A percentile compares a stretch with the other conserved stretches of the same genome.
phyloP scores from a whole-genome alignment of 2,329 filamentous ascomycete species.

The Aspergillus cejpii region DNA sequence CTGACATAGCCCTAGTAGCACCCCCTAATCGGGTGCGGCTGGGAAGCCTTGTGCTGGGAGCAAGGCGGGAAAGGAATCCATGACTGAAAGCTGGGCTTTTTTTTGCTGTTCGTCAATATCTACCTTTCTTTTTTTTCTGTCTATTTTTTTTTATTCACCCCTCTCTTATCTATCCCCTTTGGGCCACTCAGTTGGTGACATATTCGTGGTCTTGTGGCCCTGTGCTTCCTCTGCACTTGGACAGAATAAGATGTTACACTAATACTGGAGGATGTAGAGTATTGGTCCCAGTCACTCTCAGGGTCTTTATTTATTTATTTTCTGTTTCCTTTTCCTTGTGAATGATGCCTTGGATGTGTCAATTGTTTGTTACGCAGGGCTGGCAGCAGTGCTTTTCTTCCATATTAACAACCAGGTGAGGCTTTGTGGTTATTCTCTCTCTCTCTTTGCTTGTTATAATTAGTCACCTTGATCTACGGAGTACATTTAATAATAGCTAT shows the following conservation, averaged over 20 bases:
- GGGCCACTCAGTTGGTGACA: no score
- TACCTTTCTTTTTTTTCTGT: no score
- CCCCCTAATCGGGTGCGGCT: background rate
- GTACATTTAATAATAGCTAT: no score
- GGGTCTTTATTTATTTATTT: no score
- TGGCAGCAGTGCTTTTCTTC: background rate
- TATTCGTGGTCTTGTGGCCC: background rate
- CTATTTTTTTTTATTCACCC: no score
- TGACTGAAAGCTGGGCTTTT: no score
- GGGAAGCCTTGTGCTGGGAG: background rate
- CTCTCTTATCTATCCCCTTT: no score
- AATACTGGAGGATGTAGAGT: slow-evolving; percentile 8
- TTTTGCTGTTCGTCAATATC: no score
- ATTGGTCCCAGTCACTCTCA: background rate
- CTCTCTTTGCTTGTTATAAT: background rate
- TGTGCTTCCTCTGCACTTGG: background rate
- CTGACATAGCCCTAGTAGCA: slow-evolving; percentile 1
- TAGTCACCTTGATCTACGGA: background rate
- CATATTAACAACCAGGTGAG: background rate
- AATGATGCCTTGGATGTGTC: no score
- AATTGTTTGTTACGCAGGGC: background rate
- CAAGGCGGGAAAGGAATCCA: no score
- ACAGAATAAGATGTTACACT: slow-evolving; percentile 6
- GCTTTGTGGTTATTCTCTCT: background rate
- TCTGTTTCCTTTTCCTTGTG: no score